Percentiles rank a stretch among this genome's conserved stretches.
Evolutionary conservation across 208 protist genomes (phyloP).

Genomic region (Naegleria fowleri): DNA sequence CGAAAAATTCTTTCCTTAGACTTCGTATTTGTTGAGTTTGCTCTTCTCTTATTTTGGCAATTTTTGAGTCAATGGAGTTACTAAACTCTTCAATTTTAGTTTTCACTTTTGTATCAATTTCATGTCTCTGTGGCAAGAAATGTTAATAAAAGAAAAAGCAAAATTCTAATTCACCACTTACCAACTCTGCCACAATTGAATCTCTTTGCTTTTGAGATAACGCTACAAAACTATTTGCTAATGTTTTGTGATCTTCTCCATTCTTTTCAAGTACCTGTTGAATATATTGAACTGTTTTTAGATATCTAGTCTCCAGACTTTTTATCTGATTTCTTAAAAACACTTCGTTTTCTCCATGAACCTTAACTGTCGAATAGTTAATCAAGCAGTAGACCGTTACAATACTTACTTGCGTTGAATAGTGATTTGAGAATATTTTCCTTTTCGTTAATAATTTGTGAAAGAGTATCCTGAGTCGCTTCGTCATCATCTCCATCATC

Average conservation of each 20-base stretch:
- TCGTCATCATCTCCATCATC: neutral
- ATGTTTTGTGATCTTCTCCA: neutral
- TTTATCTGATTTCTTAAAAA: neutral
- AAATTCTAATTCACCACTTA: neutral
- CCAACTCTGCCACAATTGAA: neutral
- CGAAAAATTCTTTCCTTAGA: neutral
- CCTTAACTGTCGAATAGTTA: neutral
- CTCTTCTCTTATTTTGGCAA: neutral
- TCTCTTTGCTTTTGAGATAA: neutral
- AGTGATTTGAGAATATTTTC: neutral
- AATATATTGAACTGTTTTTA: neutral
- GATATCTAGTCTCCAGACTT: neutral
- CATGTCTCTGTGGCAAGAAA: neutral
- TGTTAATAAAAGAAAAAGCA: neutral
- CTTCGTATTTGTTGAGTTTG: neutral
- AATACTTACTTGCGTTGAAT: neutral
- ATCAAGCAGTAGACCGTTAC: neutral
- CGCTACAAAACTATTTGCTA: neutral
- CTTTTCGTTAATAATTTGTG: neutral
- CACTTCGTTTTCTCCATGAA: neutral
- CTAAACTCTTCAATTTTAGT: neutral
- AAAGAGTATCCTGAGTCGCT: neutral
- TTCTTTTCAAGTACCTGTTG: slow-evolving; percentile 1
- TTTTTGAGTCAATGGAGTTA: neutral
- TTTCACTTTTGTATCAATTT: neutral